Base-by-base conservation (phyloP, 805 yeast genomes). In the Diddensiella caesifluorescens region DNA sequence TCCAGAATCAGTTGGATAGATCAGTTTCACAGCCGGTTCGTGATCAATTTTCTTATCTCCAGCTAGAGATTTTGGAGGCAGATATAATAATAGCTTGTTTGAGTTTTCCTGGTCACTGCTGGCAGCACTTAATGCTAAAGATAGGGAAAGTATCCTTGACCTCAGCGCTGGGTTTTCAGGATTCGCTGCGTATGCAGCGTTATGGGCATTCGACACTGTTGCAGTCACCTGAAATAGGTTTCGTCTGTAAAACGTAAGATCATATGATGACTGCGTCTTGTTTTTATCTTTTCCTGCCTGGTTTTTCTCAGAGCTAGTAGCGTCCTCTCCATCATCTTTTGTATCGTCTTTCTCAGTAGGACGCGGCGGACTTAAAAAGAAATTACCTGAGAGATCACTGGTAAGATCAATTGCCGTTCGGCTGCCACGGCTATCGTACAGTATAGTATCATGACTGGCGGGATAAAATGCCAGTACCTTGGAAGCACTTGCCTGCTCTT, bases 211-310 rank as follows among this genome's bases (percentile, higher is more conserved):
- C 13, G 52, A 45, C 6, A 54, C 48, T 6, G 49, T 45, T 6
- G 56, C 55, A 5, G 45, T 35, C 15, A 55, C 54, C 28, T 55
- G 58, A 27, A 55, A 54, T 35, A 55, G 43, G 36, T 55, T 55
- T 21, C 59, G 41, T 5, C 59, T 47, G 37, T 55, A 55, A 33
- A 55, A 53, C 5, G 58, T 54, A 26, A 55, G 46, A 20, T 54
- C 57, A 31, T 50, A 52, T 30, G 43, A 42, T 26, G 26, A 18
- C 4, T 47, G 37, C 28, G 40, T 43, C 18, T 36, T 25, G 22
- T 25, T 7, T 23, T 31, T 34, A 20, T 15, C 20, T 7, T 33
- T 22, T 20, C 7, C 34, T 13, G 13, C 25, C 34, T 12, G 38
- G 4, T 21, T 9, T 12, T 6, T 18, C 15, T 39, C 35, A 15